Base-by-base conservation (phyloP, 306 rosid species). In the Luffa acutangula region DNA sequence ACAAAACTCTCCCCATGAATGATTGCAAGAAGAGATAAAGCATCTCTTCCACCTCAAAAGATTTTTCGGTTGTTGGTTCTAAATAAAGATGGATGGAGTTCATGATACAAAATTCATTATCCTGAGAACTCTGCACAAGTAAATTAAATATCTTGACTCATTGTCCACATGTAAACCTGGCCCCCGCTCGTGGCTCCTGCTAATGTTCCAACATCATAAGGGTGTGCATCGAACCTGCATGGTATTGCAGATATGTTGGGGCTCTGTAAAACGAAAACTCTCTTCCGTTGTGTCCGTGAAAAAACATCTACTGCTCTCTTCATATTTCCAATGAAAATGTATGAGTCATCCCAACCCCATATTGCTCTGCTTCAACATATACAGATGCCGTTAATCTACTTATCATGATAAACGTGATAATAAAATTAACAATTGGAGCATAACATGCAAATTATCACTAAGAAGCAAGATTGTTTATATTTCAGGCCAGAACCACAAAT, bases 291-390 rank as follows among this genome's bases (percentile, higher is more conserved):
- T 83, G 81, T 75, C 12, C 88, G 74, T n/a, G 94, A 90, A 77
- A 95, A 78, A 8, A 93, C 87, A 78, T 95, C 96, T 1, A 91
- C 91, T 75, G 91, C 91, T 90, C 97, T 89, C 58, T 83, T 90
- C 97, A 89, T 85, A 76, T 89, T 95, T 54, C 99, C 99, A 20
- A 95, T 58, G 82, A 93, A 93, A 80, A 93, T 37, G 46, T 87
- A 46, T 0, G 90, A 86, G 78, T 91, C 92, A 54, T 91, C 94
- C 99, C 99, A 95, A 4, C 97, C 99, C 99, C 97, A 95, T 81
- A 87, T 91, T 80, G 93, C 97, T 83, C 99, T 95, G 92, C 81
- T 37, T 80, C 81, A 70, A 81, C 46, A 86, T 70, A 81, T 59
- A 49, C 73, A 79, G 69, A 62, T 78, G 46, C 13, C 54, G 34